phyloP scores from a whole-genome alignment of 31 red algal species.

The Asparagopsis taxiformis region DNA sequence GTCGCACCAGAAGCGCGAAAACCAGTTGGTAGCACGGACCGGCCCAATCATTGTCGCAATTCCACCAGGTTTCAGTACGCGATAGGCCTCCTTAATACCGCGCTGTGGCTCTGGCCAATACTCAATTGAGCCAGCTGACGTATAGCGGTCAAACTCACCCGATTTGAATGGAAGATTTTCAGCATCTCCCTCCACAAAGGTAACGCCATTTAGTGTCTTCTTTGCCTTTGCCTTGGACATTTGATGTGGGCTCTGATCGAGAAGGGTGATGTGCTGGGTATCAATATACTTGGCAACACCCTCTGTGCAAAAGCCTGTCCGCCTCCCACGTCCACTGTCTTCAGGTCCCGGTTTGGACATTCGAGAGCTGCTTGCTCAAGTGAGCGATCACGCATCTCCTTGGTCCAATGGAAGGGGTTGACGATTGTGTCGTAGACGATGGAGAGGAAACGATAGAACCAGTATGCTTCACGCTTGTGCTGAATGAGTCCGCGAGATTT shows the following conservation, averaged over 20 bases:
- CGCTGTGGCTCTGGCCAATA: constrained; percentile 99
- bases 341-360: constrained; percentile 63
- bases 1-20: constrained; percentile 96
- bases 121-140: constrained; percentile 93
- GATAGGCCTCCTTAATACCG: constrained; percentile 92
- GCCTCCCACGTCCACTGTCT: constrained; percentile 87
- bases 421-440: constrained; percentile 97
- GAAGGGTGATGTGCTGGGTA: constrained; percentile 68
- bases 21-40: constrained; percentile 92
- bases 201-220: constrained; percentile 67
- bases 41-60: constrained; percentile 93
- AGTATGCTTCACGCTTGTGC: constrained; percentile 97
- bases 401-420: constrained; percentile 99
- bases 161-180: constrained; percentile 85
- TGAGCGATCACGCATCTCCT: constrained; percentile 88
- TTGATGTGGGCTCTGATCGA: constrained; percentile 96
- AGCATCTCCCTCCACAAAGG: constrained; percentile 93
- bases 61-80: constrained; percentile 88
- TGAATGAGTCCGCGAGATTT: constrained; percentile 84
- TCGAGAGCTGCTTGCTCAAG: constrained; percentile 76
- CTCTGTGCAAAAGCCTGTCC: constrained; percentile 94
- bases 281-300: constrained; percentile 86
- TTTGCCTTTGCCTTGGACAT: constrained; percentile 90
- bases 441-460: constrained; percentile 99
- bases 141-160: constrained; percentile 77